A percentile compares a stretch with the other conserved stretches of the same genome.
These are phyloP conservation scores for Moricandia moricandioides DNA, from an alignment of 345 rosid genomes.

Conservation along the genomic window DNA sequence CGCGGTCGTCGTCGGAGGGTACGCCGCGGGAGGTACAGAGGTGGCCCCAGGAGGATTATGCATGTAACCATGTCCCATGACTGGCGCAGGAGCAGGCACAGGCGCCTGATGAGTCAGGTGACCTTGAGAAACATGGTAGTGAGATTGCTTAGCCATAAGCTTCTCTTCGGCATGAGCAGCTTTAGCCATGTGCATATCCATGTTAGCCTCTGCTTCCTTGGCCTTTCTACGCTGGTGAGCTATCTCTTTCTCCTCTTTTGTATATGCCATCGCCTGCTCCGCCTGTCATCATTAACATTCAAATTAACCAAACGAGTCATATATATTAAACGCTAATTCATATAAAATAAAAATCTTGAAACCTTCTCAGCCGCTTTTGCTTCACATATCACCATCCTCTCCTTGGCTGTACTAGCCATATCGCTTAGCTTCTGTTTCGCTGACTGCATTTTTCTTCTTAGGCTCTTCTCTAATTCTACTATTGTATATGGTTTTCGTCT, in stretches of 20 bases:
- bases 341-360: not conserved
- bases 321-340: not conserved
- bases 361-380: slow-evolving; percentile 61
- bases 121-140: slow-evolving; percentile 23
- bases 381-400: slow-evolving; percentile 46
- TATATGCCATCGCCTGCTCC: slow-evolving; percentile 48
- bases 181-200: slow-evolving; percentile 67
- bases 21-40: not conserved
- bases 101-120: not conserved
- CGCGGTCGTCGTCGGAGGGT: not conserved
- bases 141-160: slow-evolving; percentile 36
- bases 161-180: slow-evolving; percentile 47
- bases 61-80: slow-evolving; percentile 20
- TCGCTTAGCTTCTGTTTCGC: slow-evolving; percentile 57
- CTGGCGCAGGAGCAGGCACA: slow-evolving; percentile 5
- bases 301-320: not conserved
- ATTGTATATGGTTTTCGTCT: not conserved
- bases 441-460: slow-evolving; percentile 41
- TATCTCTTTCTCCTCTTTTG: slow-evolving; percentile 53
- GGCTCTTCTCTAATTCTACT: not conserved
- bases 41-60: not conserved
- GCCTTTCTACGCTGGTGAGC: slow-evolving; percentile 56
- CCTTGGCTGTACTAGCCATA: slow-evolving; percentile 60
- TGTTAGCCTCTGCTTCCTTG: slow-evolving; percentile 64
- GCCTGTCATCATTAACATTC: slow-evolving; percentile 9